phyloP scores from a whole-genome alignment of 2,329 filamentous ascomycete species.

The Cladosporium sp. region DNA sequence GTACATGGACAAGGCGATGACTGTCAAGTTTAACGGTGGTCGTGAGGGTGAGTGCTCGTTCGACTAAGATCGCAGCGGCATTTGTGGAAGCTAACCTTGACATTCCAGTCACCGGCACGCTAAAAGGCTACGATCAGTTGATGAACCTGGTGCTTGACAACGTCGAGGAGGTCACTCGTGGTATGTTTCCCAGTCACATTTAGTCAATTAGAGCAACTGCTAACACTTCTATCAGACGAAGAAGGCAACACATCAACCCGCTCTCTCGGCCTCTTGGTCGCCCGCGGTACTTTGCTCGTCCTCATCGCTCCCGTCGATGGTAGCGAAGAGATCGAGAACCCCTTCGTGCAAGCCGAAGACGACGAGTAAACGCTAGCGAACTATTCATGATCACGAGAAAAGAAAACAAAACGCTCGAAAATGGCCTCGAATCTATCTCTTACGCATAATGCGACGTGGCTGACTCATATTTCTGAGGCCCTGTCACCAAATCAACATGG shows the following conservation, averaged over 20 bases:
- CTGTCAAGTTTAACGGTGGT: conserved; percentile 94
- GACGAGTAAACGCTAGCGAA: conserved; percentile 20
- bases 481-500: too few relatives aligned
- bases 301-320: conserved; percentile 90
- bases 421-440: not conserved
- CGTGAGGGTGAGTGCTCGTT: conserved; percentile 62
- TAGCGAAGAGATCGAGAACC: conserved; percentile 93
- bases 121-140: conserved; percentile 94
- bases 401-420: not conserved
- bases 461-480: not conserved
- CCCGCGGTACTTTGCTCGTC: conserved; percentile 85
- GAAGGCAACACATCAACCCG: conserved; percentile 83
- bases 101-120: conserved; percentile 68
- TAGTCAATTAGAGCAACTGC: not conserved
- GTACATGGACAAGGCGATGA: conserved; percentile 95
- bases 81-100: not conserved
- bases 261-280: conserved; percentile 80
- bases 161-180: conserved; percentile 82
- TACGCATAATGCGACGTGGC: not conserved
- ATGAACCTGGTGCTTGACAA: conserved; percentile 98
- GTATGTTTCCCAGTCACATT: conserved; percentile 46
- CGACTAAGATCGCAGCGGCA: not conserved
- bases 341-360: conserved; percentile 74
- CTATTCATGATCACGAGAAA: not conserved
- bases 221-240: conserved; percentile 60